These are phyloP conservation scores for Thalassiosira allenii DNA, from an alignment of 352 stramenopile genomes.

Conservation along the genomic window DNA sequence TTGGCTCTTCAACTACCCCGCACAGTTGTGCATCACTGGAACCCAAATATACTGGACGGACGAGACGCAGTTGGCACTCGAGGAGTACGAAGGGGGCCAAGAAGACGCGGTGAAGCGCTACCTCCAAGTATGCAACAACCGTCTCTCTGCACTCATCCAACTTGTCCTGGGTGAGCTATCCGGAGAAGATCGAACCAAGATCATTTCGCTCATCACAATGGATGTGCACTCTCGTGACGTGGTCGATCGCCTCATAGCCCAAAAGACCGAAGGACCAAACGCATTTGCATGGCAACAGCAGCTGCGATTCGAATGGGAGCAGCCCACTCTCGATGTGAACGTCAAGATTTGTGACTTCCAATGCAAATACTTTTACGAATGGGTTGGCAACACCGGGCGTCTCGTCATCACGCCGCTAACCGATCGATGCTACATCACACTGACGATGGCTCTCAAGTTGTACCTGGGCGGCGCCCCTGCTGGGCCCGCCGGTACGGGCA, in stretches of 20 bases:
- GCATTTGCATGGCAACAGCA: constrained; percentile 96
- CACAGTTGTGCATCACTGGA: constrained; percentile 92
- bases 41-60: constrained; percentile 98
- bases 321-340: constrained; percentile 94
- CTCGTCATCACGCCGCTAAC: constrained; percentile 96
- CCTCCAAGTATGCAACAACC: constrained; percentile 90
- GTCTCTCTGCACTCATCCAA: constrained; percentile 92
- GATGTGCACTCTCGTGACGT: constrained; percentile 96
- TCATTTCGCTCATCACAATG: constrained; percentile 98
- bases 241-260: constrained; percentile 91
- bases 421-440: constrained; percentile 96
- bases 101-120: constrained; percentile 96
- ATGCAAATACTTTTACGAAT: constrained; percentile 98
- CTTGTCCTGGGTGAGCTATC: constrained; percentile 91
- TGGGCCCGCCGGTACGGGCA: constrained; percentile 92
- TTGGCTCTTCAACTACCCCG: constrained; percentile 97
- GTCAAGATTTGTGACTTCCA: constrained; percentile 96
- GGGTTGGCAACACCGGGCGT: constrained; percentile 94
- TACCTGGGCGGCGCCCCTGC: constrained; percentile 95
- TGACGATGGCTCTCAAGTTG: constrained; percentile 95
- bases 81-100: constrained; percentile 94
- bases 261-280: constrained; percentile 91
- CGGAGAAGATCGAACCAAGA: constrained; percentile 89
- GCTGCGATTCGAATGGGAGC: constrained; percentile 93
- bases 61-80: constrained; percentile 93